A percentile compares a stretch with the other conserved stretches of the same genome.
phyloP scores from a whole-genome alignment of 139 green algal species.

The Chlorella ohadii region DNA sequence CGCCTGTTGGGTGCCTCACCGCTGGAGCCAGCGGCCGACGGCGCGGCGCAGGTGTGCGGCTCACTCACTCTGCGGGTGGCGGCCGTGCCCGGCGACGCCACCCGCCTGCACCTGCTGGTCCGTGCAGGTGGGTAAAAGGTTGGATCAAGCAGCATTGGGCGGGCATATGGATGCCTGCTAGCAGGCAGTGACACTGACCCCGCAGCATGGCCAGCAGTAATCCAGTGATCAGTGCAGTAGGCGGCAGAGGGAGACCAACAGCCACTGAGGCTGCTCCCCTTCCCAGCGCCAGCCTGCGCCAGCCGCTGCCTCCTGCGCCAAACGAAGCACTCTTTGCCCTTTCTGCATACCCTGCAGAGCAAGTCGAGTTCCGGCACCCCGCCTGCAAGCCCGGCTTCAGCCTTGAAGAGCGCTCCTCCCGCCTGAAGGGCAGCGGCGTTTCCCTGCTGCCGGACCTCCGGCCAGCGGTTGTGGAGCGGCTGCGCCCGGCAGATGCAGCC shows the following conservation, averaged over 20 bases:
- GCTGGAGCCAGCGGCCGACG: neutral
- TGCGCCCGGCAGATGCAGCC: neutral
- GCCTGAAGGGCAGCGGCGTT: neutral
- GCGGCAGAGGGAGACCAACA: too few species aligned
- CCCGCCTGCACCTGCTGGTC: conserved; percentile 5
- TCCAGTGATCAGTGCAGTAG: neutral
- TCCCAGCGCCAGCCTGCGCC: too few species aligned
- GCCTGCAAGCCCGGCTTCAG: neutral
- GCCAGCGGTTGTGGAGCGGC: neutral
- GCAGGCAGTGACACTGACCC: too few species aligned
- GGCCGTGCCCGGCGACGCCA: neutral
- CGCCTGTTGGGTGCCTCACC: conserved; percentile 7
- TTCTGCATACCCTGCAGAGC: neutral
- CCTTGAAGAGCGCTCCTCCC: neutral
- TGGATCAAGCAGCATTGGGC: neutral
- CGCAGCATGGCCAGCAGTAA: neutral
- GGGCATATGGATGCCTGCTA: neutral
- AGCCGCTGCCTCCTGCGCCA: too few species aligned
- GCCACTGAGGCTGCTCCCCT: too few species aligned
- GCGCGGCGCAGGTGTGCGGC: neutral
- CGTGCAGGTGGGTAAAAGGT: conserved; percentile 2
- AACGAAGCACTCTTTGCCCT: too few species aligned
- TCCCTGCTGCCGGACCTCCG: conserved; percentile 18
- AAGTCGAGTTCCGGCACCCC: conserved; percentile 33
- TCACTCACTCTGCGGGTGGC: neutral